Evolutionary conservation across 495 filamentous ascomycete species (phyloP), one percentile per base, ranked within the genome.

Genomic region (Daldinia vernicosa): DNA sequence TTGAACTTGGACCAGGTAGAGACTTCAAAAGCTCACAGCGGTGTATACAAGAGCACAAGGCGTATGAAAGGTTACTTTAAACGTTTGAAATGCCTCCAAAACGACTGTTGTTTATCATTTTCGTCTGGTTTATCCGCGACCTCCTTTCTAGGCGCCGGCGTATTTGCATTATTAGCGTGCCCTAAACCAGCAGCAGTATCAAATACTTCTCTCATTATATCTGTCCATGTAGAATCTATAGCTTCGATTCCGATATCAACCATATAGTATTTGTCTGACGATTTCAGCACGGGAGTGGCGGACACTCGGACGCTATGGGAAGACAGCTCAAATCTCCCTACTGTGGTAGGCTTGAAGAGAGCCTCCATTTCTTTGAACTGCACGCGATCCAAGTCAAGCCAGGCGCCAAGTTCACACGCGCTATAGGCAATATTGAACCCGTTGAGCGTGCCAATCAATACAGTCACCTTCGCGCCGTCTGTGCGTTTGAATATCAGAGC

Each of bases 371-470:
- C 27, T 17, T 15, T 5, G 12, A 28, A 30, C 5, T 30, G 12
- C 1, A 35, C 12, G 8, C 17, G 17, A 6, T 61, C 17, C 3
- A 47, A 11, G 2, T 56, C 51, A 1, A 55, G 1, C 22, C 26
- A 8, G 24, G 37, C 0, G 55, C 50, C 71, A 71, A 78, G 15
- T 30, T 64, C 15, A 67, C 72, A 52, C 61, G 71, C 53, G 28
- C 56, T 26, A 73, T 77, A 43, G 35, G 69, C 62, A 39, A 78
- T 28, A 27, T 67, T 30, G 12, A 67, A 37, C 0, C 65, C 65
- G 4, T 51, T 35, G 3, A 61, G 57, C 0, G 65, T 61, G 14
- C 65, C 65, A 7, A 61, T 55, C 50, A 67, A 37, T 28, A 61
- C 35, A 7, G 39, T 51, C 7, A 61, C 6, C 17, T 51, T 35